phyloP scores from a whole-genome alignment of 768 basidiomycete species.

The Leccinum fibrillosum region DNA sequence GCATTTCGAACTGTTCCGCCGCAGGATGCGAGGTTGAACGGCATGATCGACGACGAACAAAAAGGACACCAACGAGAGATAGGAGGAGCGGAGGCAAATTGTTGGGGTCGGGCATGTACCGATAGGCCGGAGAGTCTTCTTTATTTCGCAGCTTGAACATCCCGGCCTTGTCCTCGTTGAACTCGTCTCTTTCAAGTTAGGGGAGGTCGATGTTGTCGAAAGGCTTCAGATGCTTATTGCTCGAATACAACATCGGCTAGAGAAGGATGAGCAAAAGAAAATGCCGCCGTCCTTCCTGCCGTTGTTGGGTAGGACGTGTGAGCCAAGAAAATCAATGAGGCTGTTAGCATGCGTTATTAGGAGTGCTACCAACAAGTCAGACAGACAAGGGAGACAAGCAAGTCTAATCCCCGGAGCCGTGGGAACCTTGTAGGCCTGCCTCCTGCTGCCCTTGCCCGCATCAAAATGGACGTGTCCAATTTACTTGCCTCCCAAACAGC shows the following conservation, averaged over 20 bases:
- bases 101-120: constrained; percentile 98
- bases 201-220: constrained; percentile 73
- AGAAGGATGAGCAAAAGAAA: background rate
- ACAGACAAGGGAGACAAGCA: too few relatives aligned
- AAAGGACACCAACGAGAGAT: constrained; percentile 38
- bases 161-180: constrained; percentile 74
- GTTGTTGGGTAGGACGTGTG: too few relatives aligned
- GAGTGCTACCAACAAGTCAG: too few relatives aligned
- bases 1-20: too few relatives aligned
- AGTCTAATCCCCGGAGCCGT: too few relatives aligned
- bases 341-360: too few relatives aligned
- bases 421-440: too few relatives aligned
- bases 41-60: background rate
- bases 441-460: background rate
- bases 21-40: background rate
- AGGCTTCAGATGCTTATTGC: constrained; percentile 76
- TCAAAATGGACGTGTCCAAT: background rate
- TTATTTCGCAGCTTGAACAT: constrained; percentile 85
- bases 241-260: constrained; percentile 29
- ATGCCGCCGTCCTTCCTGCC: too few relatives aligned
- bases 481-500: background rate
- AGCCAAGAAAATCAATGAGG: too few relatives aligned
- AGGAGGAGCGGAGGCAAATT: constrained; percentile 64
- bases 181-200: constrained; percentile 97
- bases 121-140: constrained; percentile 93